These are phyloP conservation scores for Carex littledalei DNA, from an alignment of 176 grass and related monocot species.

Conservation along the genomic window DNA sequence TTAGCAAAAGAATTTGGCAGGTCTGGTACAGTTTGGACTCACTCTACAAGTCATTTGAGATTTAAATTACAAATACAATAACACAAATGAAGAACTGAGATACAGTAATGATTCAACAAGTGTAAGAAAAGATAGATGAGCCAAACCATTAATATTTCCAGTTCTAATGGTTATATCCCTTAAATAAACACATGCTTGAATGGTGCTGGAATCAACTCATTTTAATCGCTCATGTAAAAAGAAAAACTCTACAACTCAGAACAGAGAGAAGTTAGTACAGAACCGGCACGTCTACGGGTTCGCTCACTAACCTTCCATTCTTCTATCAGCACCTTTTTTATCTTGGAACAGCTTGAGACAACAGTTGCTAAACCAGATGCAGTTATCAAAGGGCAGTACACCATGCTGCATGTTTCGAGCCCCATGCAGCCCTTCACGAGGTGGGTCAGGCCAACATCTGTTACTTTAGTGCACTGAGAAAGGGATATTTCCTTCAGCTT, in stretches of 20 bases:
- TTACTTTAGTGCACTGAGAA: constrained; percentile 60
- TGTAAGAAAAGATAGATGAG: background rate
- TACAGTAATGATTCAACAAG: background rate
- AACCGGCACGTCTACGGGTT: constrained; percentile 51
- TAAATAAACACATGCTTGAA: background rate
- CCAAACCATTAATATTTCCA: background rate
- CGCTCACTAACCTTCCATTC: constrained; percentile 75
- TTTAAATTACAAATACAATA: background rate
- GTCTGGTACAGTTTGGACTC: background rate
- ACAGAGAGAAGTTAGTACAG: constrained; percentile 56
- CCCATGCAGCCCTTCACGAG: constrained; percentile 51
- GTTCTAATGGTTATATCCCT: background rate
- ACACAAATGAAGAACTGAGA: background rate
- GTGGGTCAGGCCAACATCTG: constrained; percentile 60
- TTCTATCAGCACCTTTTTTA: constrained; percentile 81
- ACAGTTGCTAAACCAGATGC: constrained; percentile 61
- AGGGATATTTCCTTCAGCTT: constrained; percentile 60
- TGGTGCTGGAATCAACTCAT: background rate
- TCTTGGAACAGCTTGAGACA: constrained; percentile 50
- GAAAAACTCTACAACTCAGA: constrained; percentile 32
- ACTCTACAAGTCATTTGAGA: background rate
- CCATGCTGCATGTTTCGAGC: constrained; percentile 60
- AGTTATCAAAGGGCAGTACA: constrained; percentile 60
- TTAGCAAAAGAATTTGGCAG: background rate
- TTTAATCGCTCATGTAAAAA: background rate